phyloP scores from a whole-genome alignment of 2,329 filamentous ascomycete species.

The Monosporascus sp. region DNA sequence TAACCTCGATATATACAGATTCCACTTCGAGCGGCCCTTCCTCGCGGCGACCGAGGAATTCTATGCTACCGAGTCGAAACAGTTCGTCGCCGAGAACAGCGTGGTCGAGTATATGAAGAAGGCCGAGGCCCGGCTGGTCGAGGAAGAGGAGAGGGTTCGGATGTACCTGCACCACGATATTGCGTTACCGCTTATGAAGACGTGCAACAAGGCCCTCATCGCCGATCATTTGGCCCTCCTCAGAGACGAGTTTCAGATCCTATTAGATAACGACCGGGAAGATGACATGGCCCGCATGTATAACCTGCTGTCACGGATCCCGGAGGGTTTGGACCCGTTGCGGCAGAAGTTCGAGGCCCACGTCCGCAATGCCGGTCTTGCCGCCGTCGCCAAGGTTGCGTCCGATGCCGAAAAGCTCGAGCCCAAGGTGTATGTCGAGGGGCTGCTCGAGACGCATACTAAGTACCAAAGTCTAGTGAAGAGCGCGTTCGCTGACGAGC shows the following conservation, averaged over 20 bases:
- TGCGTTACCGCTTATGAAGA: constrained; percentile 73
- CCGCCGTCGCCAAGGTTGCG: constrained; percentile 86
- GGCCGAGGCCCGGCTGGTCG: constrained; percentile 79
- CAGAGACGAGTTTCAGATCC: constrained; percentile 89
- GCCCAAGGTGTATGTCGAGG: constrained; percentile 94
- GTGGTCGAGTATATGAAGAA: constrained; percentile 99
- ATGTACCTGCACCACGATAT: constrained; percentile 93
- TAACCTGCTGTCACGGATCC: constrained; percentile 79
- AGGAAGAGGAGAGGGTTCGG: constrained; percentile 90
- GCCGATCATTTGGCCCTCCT: constrained; percentile 80
- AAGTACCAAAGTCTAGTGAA: constrained; percentile 91
- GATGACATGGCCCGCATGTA: constrained; percentile 98
- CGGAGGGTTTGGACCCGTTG: constrained; percentile 85
- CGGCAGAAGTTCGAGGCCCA: constrained; percentile 85
- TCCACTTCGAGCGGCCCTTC: constrained; percentile 90
- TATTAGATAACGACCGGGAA: constrained; percentile 89
- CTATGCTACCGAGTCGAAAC: constrained; percentile 87
- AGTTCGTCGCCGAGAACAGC: constrained; percentile 93
- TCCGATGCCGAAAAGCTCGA: constrained; percentile 85
- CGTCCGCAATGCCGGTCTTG: constrained; percentile 81
- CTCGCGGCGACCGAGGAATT: constrained; percentile 76
- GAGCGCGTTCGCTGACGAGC: constrained; percentile 87
- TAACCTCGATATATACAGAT: constrained; percentile 90
- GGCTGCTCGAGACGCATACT: constrained; percentile 87
- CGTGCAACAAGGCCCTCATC: constrained; percentile 85